A percentile compares a stretch with the other conserved stretches of the same genome.
Evolutionary conservation across 768 basidiomycete genomes (phyloP).

Genomic region (Serpula lacrymans): DNA sequence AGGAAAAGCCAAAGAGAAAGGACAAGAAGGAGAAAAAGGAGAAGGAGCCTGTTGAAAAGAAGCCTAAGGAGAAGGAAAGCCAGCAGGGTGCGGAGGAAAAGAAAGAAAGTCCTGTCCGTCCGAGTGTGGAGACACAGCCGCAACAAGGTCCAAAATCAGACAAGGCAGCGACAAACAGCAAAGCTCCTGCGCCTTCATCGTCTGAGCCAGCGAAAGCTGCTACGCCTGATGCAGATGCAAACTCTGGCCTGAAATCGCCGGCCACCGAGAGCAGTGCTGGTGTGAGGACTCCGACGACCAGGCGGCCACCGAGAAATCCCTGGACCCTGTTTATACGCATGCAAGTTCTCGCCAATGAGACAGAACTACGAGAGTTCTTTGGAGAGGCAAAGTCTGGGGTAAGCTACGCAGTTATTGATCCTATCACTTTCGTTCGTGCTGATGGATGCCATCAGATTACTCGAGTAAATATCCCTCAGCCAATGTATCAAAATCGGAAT

Average conservation of each 20-base stretch:
- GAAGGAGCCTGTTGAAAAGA: conserved; percentile 45
- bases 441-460: conserved; percentile 49
- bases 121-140: conserved; percentile 19
- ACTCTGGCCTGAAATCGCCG: conserved; percentile 48
- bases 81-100: conserved; percentile 31
- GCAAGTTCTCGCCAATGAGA: conserved; percentile 49
- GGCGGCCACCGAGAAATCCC: conserved; percentile 63
- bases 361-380: conserved; percentile 74
- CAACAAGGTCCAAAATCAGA: conserved; percentile 29
- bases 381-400: conserved; percentile 67
- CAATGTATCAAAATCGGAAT: conserved; percentile 42
- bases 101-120: conserved; percentile 27
- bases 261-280: conserved; percentile 57
- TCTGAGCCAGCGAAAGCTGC: conserved; percentile 23
- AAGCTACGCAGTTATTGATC: conserved; percentile 24
- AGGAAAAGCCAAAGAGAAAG: conserved; percentile 56
- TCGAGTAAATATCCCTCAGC: conserved; percentile 56
- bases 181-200: conserved; percentile 17
- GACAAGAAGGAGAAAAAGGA: conserved; percentile 64
- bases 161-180: conserved; percentile 40
- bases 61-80: conserved; percentile 35
- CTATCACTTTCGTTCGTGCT: neutral
- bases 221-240: conserved; percentile 22
- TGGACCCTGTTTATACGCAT: conserved; percentile 86
- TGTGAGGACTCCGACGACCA: conserved; percentile 67